Conservation (phyloP, 2,329 filamentous ascomycete species). For the Madurella mycetomatis region DNA sequence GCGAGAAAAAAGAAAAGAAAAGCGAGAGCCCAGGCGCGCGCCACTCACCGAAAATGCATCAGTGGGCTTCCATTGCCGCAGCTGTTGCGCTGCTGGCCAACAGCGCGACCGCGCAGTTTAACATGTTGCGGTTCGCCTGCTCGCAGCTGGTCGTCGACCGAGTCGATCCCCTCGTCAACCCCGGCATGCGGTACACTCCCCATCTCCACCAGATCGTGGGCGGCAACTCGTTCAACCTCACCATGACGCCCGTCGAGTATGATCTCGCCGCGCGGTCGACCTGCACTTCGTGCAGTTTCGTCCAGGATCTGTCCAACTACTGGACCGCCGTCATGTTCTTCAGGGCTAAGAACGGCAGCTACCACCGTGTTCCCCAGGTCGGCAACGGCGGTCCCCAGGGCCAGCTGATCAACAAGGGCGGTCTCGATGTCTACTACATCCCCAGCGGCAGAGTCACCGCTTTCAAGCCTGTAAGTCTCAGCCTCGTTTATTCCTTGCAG, state of each 20-base stretch:
- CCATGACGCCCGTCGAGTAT: slow-evolving; percentile 37
- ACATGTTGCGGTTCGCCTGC: slow-evolving; percentile 46
- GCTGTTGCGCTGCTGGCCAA: slow-evolving; percentile 29
- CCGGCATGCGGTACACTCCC: slow-evolving; percentile 40
- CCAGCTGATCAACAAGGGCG: slow-evolving; percentile 39
- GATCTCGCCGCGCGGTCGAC: slow-evolving; percentile 35
- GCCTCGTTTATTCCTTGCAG: neutral
- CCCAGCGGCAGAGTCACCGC: slow-evolving; percentile 40
- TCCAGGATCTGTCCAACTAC: slow-evolving; percentile 44
- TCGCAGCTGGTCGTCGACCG: slow-evolving; percentile 45
- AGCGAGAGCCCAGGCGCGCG: neutral
- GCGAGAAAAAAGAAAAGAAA: neutral
- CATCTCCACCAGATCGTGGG: slow-evolving; percentile 46
- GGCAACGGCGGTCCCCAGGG: slow-evolving; percentile 44
- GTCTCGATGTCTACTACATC: slow-evolving; percentile 43
- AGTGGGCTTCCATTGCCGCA: slow-evolving; percentile 26
- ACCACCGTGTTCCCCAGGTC: slow-evolving; percentile 40
- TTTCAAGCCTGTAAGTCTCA: slow-evolving; percentile 35
- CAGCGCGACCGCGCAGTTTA: slow-evolving; percentile 29
- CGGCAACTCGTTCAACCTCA: slow-evolving; percentile 42
- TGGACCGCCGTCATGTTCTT: slow-evolving; percentile 46
- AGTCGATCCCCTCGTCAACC: slow-evolving; percentile 43
- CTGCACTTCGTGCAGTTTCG: slow-evolving; percentile 42
- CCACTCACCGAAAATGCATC: slow-evolving; percentile 25
- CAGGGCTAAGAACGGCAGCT: slow-evolving; percentile 40